phyloP scores from a whole-genome alignment of 139 green algal genomes.

The Choricystis sp. region DNA sequence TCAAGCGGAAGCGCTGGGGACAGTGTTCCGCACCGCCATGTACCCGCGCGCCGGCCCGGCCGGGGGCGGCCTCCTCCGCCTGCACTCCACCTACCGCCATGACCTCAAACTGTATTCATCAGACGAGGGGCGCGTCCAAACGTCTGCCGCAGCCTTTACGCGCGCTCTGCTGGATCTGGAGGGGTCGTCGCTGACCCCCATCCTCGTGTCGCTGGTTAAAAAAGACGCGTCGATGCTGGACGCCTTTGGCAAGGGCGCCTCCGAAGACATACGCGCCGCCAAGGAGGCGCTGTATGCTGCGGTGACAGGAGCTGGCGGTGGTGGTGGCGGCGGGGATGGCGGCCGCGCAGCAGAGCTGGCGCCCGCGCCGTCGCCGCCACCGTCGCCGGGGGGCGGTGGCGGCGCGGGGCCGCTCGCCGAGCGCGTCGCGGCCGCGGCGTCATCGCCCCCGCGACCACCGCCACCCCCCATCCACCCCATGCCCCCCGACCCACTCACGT shows the following conservation, averaged over 20 bases:
- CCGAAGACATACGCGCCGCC: conserved; percentile 51
- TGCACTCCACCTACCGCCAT: conserved; percentile 96
- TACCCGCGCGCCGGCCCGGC: conserved; percentile 59
- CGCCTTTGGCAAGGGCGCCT: conserved; percentile 68
- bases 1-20: conserved; percentile 81
- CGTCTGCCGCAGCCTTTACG: conserved; percentile 65
- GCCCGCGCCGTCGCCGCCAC: conserved; percentile 20
- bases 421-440: not conserved
- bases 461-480: conserved; percentile 34
- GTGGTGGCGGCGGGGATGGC: not conserved
- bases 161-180: conserved; percentile 92
- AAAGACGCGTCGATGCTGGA: conserved; percentile 89
- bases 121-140: conserved; percentile 85
- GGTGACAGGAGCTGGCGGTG: conserved; percentile 25
- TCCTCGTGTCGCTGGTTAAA: conserved; percentile 79
- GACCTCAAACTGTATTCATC: conserved; percentile 98
- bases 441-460: conserved; percentile 4
- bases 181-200: conserved; percentile 69
- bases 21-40: conserved; percentile 85
- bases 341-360: not conserved
- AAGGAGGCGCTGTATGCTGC: conserved; percentile 56
- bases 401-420: not conserved
- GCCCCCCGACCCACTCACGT: conserved; percentile 45
- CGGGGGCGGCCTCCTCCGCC: conserved; percentile 75
- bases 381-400: conserved; percentile 21